Base-by-base conservation (phyloP, 1,284 basidiomycete genomes). In the Leccinum subrobustum region DNA sequence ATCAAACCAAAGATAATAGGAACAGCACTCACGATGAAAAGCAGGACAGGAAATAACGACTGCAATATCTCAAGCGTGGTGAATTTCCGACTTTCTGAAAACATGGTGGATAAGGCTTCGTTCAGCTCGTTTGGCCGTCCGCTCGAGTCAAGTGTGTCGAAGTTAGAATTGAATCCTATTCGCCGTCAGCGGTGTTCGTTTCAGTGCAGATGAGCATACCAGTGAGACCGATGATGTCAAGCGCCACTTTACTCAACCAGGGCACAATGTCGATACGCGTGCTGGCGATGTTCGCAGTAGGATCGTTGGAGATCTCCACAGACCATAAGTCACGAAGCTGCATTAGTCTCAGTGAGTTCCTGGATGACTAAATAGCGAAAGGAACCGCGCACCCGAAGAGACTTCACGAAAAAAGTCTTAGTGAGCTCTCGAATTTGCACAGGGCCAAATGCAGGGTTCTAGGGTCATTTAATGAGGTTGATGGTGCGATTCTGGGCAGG, bases 161-260 rank as follows among this genome's bases (percentile, higher is more conserved):
- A 90, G 9, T 83, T 29, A 29, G 0, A 29, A 29, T 84, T 81
- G 70, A 91, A 92, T 1, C 87, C 83, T 83, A 51, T 9, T 8
- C 1, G 12, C 35, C 6, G 12, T 66, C 7, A 23, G 23, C 23
- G 14, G 11, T 25, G 16, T 25, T 54, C 11, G 33, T 27, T 33
- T 18, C 4, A 33, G 29, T 53, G n/a, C 29, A 37, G 8, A 54
- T 27, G 33, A 39, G 16, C 35, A n/a, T 16, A 39, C 53, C 53
- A 16, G 53, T 84, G n/a, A 83, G 74, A 7, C 88, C 88, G 58
- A 92, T 90, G 23, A 89, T 78, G 65, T 91, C 88, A 39, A 91
- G 74, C 0, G 89, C 89, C 59, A 79, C 77, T 58, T 78, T 79
- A 51, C 77, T 83, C 12, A 90, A 71, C 78, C 83, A 86, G 0